Evolutionary conservation across 2,329 filamentous ascomycete genomes (phyloP).

Genomic region (Emergomyces africanus): DNA sequence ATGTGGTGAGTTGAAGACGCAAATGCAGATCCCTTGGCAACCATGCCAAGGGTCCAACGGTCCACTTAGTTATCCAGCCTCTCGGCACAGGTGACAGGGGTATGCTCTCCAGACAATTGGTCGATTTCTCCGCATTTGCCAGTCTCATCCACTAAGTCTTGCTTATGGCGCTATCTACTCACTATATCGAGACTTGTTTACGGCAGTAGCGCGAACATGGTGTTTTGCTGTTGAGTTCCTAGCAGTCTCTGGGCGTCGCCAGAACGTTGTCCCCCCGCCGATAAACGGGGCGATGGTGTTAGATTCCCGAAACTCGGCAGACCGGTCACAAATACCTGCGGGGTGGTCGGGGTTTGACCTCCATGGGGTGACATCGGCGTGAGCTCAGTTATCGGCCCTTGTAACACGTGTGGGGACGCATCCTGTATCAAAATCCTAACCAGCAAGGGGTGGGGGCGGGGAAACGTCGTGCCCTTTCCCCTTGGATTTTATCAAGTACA

Average conservation of each 20-base stretch:
- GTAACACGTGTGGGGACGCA: neutral
- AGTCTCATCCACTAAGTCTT: neutral
- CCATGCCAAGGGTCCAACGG: neutral
- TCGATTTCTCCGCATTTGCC: neutral
- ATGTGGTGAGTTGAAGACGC: neutral
- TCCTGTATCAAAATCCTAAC: neutral
- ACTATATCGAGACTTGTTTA: too few species aligned
- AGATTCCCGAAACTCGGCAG: neutral
- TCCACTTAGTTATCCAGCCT: neutral
- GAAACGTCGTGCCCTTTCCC: neutral
- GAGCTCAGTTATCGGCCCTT: neutral
- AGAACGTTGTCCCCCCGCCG: neutral
- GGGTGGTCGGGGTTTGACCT: neutral
- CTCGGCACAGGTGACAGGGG: neutral
- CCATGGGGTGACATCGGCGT: neutral
- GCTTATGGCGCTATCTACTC: neutral
- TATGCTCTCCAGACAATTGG: neutral
- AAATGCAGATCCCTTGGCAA: neutral
- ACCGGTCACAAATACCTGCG: neutral
- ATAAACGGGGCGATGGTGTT: neutral
- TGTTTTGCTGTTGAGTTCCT: neutral
- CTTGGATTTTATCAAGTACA: neutral
- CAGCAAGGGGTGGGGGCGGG: neutral
- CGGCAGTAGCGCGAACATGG: neutral
- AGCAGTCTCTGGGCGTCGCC: neutral